A percentile compares a stretch with the other conserved stretches of the same genome.
phyloP scores from a whole-genome alignment of 2,329 filamentous ascomycete species.

The Tolypocladium ophioglossoides region DNA sequence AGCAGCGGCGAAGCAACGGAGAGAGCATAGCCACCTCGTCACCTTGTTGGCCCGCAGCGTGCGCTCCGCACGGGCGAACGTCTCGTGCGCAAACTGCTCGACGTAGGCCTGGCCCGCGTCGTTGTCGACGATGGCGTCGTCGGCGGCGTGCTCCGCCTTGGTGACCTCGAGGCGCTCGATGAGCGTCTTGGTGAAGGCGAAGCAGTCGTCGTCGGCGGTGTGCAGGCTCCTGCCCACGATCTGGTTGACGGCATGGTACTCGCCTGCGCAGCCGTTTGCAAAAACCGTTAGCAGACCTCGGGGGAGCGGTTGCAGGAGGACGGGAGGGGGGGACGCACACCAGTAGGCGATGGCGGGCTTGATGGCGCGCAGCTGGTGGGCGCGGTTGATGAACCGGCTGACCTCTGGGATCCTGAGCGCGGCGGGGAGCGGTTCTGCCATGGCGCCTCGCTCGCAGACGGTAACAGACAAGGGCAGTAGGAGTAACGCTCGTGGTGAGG shows the following conservation, averaged over 20 bases:
- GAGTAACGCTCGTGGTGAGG: not conserved
- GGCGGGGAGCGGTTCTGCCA: constrained; percentile 46
- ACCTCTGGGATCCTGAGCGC: constrained; percentile 69
- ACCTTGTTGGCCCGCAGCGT: constrained; percentile 75
- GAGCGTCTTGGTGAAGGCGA: constrained; percentile 67
- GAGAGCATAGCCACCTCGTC: constrained; percentile 46
- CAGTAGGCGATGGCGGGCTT: constrained; percentile 91
- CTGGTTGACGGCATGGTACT: constrained; percentile 88
- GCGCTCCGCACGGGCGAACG: constrained; percentile 74
- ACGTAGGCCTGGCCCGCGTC: constrained; percentile 81
- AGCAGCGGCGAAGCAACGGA: not conserved
- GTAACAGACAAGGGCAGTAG: not conserved
- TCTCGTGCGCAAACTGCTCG: constrained; percentile 86
- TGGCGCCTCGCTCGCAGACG: constrained; percentile 24
- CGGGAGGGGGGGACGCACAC: constrained; percentile 50
- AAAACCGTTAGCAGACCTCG: not conserved
- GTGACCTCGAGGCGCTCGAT: constrained; percentile 79
- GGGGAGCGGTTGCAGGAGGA: not conserved
- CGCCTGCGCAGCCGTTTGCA: constrained; percentile 40
- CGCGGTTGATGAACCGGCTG: constrained; percentile 72
- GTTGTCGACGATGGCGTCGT: constrained; percentile 81
- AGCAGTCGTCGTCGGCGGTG: constrained; percentile 64
- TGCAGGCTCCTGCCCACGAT: constrained; percentile 77
- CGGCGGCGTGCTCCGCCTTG: constrained; percentile 52
- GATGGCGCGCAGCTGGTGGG: constrained; percentile 69